Percentiles rank a stretch among this genome's conserved stretches.
Evolutionary conservation across 495 filamentous ascomycete species (phyloP).

Genomic region (Aspergillus avenaceus): DNA sequence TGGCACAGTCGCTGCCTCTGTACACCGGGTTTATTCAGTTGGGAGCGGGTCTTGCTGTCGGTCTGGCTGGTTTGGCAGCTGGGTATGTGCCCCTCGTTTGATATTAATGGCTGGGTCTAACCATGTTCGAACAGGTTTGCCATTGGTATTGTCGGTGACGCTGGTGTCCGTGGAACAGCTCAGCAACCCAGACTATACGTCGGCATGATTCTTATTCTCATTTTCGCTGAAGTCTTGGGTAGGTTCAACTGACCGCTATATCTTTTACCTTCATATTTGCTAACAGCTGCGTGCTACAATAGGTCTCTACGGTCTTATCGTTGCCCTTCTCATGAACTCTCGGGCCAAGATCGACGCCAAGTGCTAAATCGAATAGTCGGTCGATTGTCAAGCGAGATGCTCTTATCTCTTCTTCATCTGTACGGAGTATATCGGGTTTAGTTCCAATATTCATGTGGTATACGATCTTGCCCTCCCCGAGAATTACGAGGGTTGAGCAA

Average conservation of each 20-base stretch:
- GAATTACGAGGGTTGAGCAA: background rate
- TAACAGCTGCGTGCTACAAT: background rate
- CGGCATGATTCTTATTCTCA: slow-evolving; percentile 99
- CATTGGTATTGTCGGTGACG: slow-evolving; percentile 98
- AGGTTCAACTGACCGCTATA: slow-evolving; percentile 27
- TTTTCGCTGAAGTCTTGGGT: slow-evolving; percentile 99
- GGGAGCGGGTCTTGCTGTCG: slow-evolving; percentile 93
- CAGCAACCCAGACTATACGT: slow-evolving; percentile 98
- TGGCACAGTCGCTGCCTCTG: slow-evolving; percentile 77
- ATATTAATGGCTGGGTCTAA: background rate
- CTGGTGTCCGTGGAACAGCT: slow-evolving; percentile 96
- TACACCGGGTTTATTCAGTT: slow-evolving; percentile 97
- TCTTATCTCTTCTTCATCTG: slow-evolving; percentile 1
- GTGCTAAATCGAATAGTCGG: slow-evolving; percentile 26
- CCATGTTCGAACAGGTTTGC: too few species aligned
- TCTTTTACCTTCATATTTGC: background rate
- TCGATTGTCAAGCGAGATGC: slow-evolving; percentile 8
- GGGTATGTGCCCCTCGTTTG: slow-evolving; percentile 50
- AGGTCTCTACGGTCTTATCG: slow-evolving; percentile 98
- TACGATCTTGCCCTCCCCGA: background rate
- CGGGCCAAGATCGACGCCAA: slow-evolving; percentile 30
- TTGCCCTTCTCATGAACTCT: slow-evolving; percentile 98
- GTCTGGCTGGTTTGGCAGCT: slow-evolving; percentile 94
- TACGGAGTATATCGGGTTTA: slow-evolving; percentile 6
- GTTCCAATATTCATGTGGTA: background rate